Evolutionary conservation across 1,139 yeast genomes (phyloP).

Genomic region (Blastobotrys apis): DNA sequence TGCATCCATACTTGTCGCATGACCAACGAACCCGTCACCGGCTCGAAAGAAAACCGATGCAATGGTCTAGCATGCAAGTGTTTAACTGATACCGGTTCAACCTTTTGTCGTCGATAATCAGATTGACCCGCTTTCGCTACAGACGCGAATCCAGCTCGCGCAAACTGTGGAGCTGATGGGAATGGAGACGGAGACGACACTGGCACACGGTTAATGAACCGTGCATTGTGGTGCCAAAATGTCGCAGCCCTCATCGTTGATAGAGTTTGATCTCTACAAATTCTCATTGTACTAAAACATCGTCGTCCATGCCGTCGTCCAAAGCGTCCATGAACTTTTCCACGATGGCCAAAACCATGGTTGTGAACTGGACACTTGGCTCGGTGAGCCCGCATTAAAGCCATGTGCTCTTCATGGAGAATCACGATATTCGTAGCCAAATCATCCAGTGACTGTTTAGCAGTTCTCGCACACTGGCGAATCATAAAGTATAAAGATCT

Average conservation of each 20-base stretch:
- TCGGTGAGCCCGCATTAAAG: no score
- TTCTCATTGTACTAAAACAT: conserved; percentile 6
- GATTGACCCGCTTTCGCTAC: conserved; percentile 1
- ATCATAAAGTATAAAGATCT: conserved; percentile 11
- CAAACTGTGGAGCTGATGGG: neutral
- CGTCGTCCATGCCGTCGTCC: conserved; percentile 4
- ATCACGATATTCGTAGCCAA: no score
- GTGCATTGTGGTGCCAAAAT: conserved; percentile 9
- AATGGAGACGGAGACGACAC: neutral
- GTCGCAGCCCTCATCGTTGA: conserved; percentile 4
- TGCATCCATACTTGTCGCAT: no score
- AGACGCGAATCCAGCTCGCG: conserved; percentile 11
- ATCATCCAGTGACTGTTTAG: conserved; percentile 14
- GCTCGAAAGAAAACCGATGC: no score
- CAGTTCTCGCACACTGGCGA: conserved; percentile 15
- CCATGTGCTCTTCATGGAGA: no score
- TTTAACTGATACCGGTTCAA: no score
- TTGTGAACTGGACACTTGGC: no score
- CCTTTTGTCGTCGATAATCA: no score
- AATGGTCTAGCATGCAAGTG: no score
- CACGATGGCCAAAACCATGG: neutral
- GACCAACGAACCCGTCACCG: no score
- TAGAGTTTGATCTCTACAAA: conserved; percentile 2
- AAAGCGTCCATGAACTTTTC: neutral
- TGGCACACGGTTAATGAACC: neutral